Percentiles rank a stretch among this genome's conserved stretches.
Evolutionary conservation across 345 rosid genomes (phyloP).

Genomic region (Euclidium syriacum): DNA sequence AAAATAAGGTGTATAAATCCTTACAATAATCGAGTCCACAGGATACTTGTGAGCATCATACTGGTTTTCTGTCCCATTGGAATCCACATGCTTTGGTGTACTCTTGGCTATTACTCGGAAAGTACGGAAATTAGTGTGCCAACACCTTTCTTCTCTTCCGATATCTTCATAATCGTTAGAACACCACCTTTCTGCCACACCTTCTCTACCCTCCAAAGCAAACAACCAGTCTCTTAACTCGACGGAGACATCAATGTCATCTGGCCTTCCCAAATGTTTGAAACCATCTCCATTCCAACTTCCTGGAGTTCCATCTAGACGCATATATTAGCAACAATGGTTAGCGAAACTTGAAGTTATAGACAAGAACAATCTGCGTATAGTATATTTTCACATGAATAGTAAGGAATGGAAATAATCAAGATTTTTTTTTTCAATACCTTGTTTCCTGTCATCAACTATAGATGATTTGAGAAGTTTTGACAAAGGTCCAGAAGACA

Average conservation of each 20-base stretch:
- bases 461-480: conserved; percentile 71
- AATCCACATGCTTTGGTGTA: conserved; percentile 34
- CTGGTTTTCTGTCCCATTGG: conserved; percentile 38
- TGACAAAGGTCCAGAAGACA: conserved; percentile 79
- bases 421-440: not conserved
- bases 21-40: conserved; percentile 70
- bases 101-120: conserved; percentile 54
- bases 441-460: conserved; percentile 40
- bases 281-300: conserved; percentile 42
- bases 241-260: conserved; percentile 72
- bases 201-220: conserved; percentile 87
- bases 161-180: conserved; percentile 37
- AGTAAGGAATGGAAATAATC: not conserved
- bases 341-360: conserved; percentile 9
- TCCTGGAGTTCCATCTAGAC: conserved; percentile 44
- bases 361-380: not conserved
- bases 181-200: conserved; percentile 58
- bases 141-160: conserved; percentile 75
- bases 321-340: conserved; percentile 17
- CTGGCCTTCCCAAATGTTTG: conserved; percentile 63
- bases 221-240: conserved; percentile 94
- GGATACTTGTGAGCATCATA: conserved; percentile 42
- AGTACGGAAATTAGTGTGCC: conserved; percentile 79
- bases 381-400: conserved; percentile 1
- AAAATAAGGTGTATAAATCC: conserved; percentile 18